Base-by-base conservation (phyloP, 192 early-diverging fungal genomes). In the Phycomyces blakesleeanus region DNA sequence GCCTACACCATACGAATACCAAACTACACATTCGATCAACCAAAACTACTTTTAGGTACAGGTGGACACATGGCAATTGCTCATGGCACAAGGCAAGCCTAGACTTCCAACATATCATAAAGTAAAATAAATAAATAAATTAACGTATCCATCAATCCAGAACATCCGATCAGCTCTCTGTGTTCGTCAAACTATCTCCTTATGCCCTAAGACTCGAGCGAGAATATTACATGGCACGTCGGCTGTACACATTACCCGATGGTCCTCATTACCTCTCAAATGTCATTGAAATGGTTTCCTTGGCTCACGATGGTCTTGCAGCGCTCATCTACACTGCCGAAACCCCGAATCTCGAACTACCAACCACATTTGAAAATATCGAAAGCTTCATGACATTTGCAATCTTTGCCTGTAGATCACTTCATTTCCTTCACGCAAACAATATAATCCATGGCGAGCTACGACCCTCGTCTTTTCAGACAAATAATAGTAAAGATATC, bases 381-480 rank as follows among this genome's bases (percentile, higher is more conserved):
- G 21, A 29, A 11, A 59, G 34, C 20, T 65, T 65, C 29, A 24
- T 65, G 26, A 37, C 20, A 9, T 65, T 65, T 56, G 53, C 63
- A 8, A 65, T 65, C n/a, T 53, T 47, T 10, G 37, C 38, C 18
- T 56, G 63, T 39, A 47, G 53, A 2, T 40, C 54, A 26, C 42
- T 65, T 34, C 63, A 65, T 10, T 65, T 65, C 27, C 37, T 57
- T 24, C 63, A 65, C 38, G 63, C 38, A 20, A 65, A 65, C 44
- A 52, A 52, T 11, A 52, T 65, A 7, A 57, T 57, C n/a, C 63
- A 65, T 55, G 63, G 54, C 14, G 63, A 65, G n/a, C 16, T 65
- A 21, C 24, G 63, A 37, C 63, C 42, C 5, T 21, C 42, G 5
- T 39, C 63, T 7, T 65, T 65, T 26, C 63, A 57, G 20, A 47